Evolutionary conservation across 2,329 filamentous ascomycete species (phyloP), one percentile per base, ranked within the genome.

Genomic region (Phoma herbarum): DNA sequence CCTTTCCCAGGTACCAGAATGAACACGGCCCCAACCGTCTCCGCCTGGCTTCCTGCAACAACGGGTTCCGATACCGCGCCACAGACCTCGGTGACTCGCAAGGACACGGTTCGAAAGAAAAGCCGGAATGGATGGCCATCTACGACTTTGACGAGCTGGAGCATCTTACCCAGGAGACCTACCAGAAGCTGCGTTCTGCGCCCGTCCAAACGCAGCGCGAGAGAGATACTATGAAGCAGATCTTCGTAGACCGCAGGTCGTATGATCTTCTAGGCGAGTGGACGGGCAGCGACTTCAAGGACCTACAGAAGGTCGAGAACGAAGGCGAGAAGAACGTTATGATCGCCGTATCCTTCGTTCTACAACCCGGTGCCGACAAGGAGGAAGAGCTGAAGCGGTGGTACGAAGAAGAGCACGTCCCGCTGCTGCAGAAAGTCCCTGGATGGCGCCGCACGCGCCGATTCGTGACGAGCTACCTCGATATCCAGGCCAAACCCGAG

Each of bases 21-120:
- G 92, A 96, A 80, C 92, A 96, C 79, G 92, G 92, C 52, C 92
- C 92, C 18, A 86, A 88, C 16, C 89, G 92, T 46, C 85, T 96
- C 7, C 89, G 91, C 47, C 80, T 96, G 14, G 86, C 90, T 4
- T 88, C 90, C 68, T 88, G 93, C 73, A 75, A 80, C 66, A 95
- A 92, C 75, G 92, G 92, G 58, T 88, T 95, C 67, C 89, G 92
- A 42, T 96, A 93, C 79, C 84, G 83, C 25, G 89, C 90, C 9
- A 85, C 80, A 16, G 90, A 94, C 74, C 79, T 81, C 48, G 70
- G 69, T 22, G 57, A 50, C 12, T 56, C 60, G 10, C 57, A 45
- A 31, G 72, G 62, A 53, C 57, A 45, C 31, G 72, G 62, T 55
- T 72, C 74, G 62, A 68, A 75, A 59, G 76, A 81, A 51, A 73